These are phyloP conservation scores for Tripterygium wilfordii DNA, from an alignment of 177 flowering plant genomes.

Conservation along the genomic window DNA sequence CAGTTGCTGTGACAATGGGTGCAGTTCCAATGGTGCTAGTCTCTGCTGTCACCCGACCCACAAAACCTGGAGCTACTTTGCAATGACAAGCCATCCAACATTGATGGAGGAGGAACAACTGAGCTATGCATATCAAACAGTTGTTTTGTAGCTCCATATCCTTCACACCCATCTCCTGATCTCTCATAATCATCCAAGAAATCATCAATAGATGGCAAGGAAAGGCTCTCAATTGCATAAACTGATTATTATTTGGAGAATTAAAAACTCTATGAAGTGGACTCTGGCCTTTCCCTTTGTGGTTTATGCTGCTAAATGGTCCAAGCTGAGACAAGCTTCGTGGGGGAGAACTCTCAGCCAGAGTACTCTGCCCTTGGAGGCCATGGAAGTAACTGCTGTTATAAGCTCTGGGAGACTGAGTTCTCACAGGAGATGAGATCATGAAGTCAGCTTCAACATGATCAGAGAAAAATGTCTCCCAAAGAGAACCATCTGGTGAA, in stretches of 20 bases:
- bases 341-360: conserved; percentile 38
- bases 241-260: conserved; percentile 37
- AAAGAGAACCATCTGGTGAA: conserved; percentile 53
- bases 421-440: conserved; percentile 52
- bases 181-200: conserved; percentile 35
- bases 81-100: conserved; percentile 25
- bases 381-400: conserved; percentile 24
- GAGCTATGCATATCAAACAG: conserved; percentile 20
- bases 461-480: conserved; percentile 63
- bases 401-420: conserved; percentile 16
- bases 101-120: conserved; percentile 20
- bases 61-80: conserved; percentile 27
- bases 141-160: conserved; percentile 11
- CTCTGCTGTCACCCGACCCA: too few species aligned
- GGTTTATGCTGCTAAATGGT: conserved; percentile 12
- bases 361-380: conserved; percentile 33
- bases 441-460: conserved; percentile 54
- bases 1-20: conserved; percentile 28
- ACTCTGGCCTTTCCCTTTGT: conserved; percentile 43
- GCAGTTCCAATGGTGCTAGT: conserved; percentile 12
- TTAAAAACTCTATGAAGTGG: conserved; percentile 47
- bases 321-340: conserved; percentile 28
- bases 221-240: conserved; percentile 33
- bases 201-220: conserved; percentile 39
- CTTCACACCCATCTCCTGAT: conserved; percentile 29